Evolutionary conservation across 2,329 filamentous ascomycete genomes (phyloP).

Genomic region (Sclerotinia glacialis): DNA sequence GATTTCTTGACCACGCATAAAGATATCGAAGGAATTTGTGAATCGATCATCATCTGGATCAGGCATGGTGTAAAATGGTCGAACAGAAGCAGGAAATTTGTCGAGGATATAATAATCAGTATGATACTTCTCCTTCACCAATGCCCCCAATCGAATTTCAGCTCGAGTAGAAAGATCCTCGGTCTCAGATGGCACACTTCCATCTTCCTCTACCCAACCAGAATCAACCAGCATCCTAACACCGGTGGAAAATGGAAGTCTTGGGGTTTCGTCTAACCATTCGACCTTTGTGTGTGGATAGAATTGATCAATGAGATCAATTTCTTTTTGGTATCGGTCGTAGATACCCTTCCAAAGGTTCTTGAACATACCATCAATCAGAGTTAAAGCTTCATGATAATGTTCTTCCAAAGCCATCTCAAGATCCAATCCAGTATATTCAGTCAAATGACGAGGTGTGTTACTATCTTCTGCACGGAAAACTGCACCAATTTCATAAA

Average conservation of each 20-base stretch:
- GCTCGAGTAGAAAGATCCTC: slow-evolving; percentile 84
- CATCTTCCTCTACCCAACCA: slow-evolving; percentile 74
- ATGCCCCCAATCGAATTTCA: slow-evolving; percentile 78
- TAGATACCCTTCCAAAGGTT: slow-evolving; percentile 72
- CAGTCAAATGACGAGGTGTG: slow-evolving; percentile 88
- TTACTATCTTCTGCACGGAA: slow-evolving; percentile 96
- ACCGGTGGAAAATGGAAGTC: slow-evolving; percentile 76
- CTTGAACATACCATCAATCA: slow-evolving; percentile 80
- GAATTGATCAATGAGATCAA: slow-evolving; percentile 75
- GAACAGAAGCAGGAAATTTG: slow-evolving; percentile 81
- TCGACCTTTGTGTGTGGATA: slow-evolving; percentile 85
- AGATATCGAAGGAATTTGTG: slow-evolving; percentile 95
- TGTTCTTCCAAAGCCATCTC: slow-evolving; percentile 89
- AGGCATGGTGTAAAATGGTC: slow-evolving; percentile 89
- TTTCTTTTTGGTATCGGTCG: slow-evolving; percentile 64
- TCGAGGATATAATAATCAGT: slow-evolving; percentile 94
- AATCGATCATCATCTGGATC: slow-evolving; percentile 68
- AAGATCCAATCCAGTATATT: slow-evolving; percentile 89
- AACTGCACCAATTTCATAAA: slow-evolving; percentile 86
- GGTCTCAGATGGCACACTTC: slow-evolving; percentile 64
- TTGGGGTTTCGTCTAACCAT: slow-evolving; percentile 80
- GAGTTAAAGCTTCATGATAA: slow-evolving; percentile 80
- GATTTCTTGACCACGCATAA: slow-evolving; percentile 89
- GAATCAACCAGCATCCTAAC: slow-evolving; percentile 77
- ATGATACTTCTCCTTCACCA: slow-evolving; percentile 81